These are phyloP conservation scores for Castanopsis chinensis DNA, from an alignment of 306 rosid genomes.

Conservation along the genomic window DNA sequence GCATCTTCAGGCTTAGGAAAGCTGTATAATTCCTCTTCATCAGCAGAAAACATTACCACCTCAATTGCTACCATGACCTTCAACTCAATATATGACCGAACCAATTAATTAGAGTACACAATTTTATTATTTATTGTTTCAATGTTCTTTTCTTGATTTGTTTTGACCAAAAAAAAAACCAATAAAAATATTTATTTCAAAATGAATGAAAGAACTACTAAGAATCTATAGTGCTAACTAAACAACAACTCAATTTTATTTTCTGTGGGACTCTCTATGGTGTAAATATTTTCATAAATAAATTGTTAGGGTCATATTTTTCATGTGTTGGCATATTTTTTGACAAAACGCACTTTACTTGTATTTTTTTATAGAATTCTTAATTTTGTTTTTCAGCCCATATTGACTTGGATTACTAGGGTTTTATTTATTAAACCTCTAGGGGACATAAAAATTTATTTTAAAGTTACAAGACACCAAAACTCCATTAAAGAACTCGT, in stretches of 20 bases:
- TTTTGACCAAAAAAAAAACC: background rate
- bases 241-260: background rate
- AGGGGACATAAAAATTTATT: no score
- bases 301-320: background rate
- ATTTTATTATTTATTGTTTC: background rate
- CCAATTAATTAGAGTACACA: conserved; percentile 19
- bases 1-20: conserved; percentile 27
- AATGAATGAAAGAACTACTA: background rate
- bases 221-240: background rate
- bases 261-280: background rate
- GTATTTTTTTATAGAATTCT: no score
- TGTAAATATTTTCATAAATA: background rate
- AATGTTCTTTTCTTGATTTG: background rate
- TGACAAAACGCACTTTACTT: no score
- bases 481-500: no score
- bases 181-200: conserved; percentile 1
- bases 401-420: no score
- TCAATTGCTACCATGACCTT: conserved; percentile 71
- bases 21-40: conserved; percentile 36
- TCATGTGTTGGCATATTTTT: no score
- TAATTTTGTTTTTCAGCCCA: no score
- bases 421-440: no score
- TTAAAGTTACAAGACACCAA: no score
- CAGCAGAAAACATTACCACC: conserved; percentile 24
- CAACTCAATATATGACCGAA: conserved; percentile 65